A percentile compares a stretch with the other conserved stretches of the same genome.
Evolutionary conservation across 805 yeast species (phyloP).

Genomic region (Citeromyces matritensis): DNA sequence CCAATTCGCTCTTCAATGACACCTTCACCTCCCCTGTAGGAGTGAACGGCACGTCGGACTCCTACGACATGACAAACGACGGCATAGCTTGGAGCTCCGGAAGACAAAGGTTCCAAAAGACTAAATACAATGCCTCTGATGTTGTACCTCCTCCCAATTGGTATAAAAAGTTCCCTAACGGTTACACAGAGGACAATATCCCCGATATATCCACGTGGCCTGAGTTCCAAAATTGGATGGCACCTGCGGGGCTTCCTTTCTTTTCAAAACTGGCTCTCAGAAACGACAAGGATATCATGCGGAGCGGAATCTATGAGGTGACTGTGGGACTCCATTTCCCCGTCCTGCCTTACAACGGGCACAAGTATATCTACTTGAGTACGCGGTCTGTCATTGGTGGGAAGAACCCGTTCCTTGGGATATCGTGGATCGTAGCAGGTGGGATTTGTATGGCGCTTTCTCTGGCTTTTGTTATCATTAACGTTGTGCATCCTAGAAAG

Average conservation of each 20-base stretch:
- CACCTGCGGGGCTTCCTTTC: slow-evolving; percentile 59
- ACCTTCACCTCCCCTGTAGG: slow-evolving; percentile 38
- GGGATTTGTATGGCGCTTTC: slow-evolving; percentile 50
- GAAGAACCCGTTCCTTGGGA: slow-evolving; percentile 57
- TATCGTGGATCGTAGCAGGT: slow-evolving; percentile 64
- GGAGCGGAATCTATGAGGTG: slow-evolving; percentile 47
- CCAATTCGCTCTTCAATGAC: slow-evolving; percentile 69
- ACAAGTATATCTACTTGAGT: slow-evolving; percentile 49
- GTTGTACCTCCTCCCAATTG: slow-evolving; percentile 81
- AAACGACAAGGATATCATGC: slow-evolving; percentile 39
- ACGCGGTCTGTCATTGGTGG: slow-evolving; percentile 70
- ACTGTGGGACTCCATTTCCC: slow-evolving; percentile 70
- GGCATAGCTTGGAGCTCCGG: slow-evolving; percentile 68
- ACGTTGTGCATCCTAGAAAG: slow-evolving; percentile 51
- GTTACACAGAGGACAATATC: slow-evolving; percentile 52
- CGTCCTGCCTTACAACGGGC: slow-evolving; percentile 51
- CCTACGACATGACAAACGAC: slow-evolving; percentile 22
- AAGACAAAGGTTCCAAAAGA: slow-evolving; percentile 44
- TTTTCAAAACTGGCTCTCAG: slow-evolving; percentile 54
- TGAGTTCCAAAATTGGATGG: slow-evolving; percentile 77
- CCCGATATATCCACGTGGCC: slow-evolving; percentile 59
- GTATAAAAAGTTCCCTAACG: slow-evolving; percentile 55
- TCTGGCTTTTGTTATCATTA: slow-evolving; percentile 32
- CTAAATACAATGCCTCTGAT: slow-evolving; percentile 40
- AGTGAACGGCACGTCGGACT: slow-evolving; percentile 25